A percentile compares a stretch with the other conserved stretches of the same genome.
These are phyloP conservation scores for Kernera saxatilis DNA, from an alignment of 345 rosid species.

Conservation along the genomic window DNA sequence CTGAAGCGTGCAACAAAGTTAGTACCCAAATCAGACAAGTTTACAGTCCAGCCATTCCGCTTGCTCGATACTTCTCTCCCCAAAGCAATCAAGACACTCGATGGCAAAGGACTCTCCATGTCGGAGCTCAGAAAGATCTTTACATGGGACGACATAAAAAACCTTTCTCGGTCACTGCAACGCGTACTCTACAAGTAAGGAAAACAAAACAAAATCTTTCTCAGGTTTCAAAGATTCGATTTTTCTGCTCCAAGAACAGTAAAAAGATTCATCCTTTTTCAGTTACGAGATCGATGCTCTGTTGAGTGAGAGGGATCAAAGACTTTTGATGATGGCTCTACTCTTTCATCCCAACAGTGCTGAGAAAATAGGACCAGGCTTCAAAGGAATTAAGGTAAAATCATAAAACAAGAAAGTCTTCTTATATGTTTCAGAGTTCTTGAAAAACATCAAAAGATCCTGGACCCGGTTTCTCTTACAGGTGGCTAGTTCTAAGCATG, in stretches of 20 bases:
- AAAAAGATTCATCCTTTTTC: conserved; percentile 11
- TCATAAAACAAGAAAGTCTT: not conserved
- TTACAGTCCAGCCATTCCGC: conserved; percentile 12
- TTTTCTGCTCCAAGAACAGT: not conserved
- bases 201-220: not conserved
- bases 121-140: conserved; percentile 29
- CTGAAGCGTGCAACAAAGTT: not conserved
- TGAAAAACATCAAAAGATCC: not conserved
- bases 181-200: conserved; percentile 67
- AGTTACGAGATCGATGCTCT: conserved; percentile 58
- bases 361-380: conserved; percentile 75
- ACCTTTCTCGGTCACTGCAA: conserved; percentile 41
- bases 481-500: conserved; percentile 63
- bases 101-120: conserved; percentile 32
- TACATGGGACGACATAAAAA: conserved; percentile 45
- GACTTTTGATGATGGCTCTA: conserved; percentile 45
- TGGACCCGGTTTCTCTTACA: conserved; percentile 22
- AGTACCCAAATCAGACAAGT: conserved; percentile 35
- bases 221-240: not conserved
- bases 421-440: not conserved
- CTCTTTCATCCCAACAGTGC: conserved; percentile 69
- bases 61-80: conserved; percentile 28
- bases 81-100: conserved; percentile 31
- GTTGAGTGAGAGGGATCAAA: conserved; percentile 50
- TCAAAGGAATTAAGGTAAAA: conserved; percentile 55